Evolutionary conservation across 495 filamentous ascomycete species (phyloP).

Genomic region (Cudoniella acicularis): DNA sequence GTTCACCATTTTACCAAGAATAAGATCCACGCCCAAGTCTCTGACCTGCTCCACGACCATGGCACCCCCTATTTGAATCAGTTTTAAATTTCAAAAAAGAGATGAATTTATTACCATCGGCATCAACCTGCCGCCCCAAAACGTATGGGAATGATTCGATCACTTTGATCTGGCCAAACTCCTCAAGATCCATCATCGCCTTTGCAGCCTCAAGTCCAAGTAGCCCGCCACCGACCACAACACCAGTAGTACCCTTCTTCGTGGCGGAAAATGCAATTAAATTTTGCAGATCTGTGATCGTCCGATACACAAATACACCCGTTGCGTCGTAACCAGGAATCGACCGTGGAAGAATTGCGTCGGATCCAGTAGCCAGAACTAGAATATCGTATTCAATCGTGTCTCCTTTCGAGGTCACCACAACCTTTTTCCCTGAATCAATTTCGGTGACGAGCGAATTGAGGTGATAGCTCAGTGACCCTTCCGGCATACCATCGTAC

Average conservation of each 20-base stretch:
- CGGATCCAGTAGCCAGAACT: constrained; percentile 87
- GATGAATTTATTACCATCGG: constrained; percentile 50
- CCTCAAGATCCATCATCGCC: constrained; percentile 85
- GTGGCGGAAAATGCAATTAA: constrained; percentile 69
- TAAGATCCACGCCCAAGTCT: constrained; percentile 76
- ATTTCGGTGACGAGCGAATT: constrained; percentile 78
- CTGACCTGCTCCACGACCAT: constrained; percentile 84
- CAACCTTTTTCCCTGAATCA: constrained; percentile 56
- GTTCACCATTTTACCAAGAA: constrained; percentile 72
- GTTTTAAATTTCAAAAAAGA: neutral
- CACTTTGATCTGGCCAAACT: constrained; percentile 73
- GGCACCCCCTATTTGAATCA: constrained; percentile 38
- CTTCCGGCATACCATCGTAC: constrained; percentile 20
- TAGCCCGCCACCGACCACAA: constrained; percentile 87
- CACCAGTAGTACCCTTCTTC: constrained; percentile 68
- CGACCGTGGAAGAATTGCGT: constrained; percentile 74
- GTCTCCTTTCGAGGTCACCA: constrained; percentile 69
- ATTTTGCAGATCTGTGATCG: constrained; percentile 79
- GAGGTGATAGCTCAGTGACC: constrained; percentile 69
- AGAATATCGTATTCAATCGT: constrained; percentile 79
- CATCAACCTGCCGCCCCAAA: constrained; percentile 79
- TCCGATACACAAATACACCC: constrained; percentile 98
- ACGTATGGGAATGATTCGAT: constrained; percentile 92
- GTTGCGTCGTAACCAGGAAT: constrained; percentile 82
- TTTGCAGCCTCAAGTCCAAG: constrained; percentile 92